Conservation (phyloP, 2,329 filamentous ascomycete genomes). For the Claviceps quebecensis region DNA sequence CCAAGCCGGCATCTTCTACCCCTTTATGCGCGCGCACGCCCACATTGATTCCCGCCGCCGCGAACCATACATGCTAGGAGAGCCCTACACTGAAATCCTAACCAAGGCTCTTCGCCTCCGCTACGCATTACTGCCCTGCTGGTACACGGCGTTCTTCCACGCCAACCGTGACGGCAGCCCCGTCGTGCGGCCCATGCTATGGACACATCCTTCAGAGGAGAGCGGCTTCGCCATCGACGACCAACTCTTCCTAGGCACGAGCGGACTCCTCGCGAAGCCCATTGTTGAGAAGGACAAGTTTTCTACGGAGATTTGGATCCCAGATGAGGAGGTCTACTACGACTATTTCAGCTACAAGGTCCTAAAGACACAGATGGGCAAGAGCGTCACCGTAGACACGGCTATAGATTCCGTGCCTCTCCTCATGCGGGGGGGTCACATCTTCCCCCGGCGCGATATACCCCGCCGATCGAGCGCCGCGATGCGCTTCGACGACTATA, state of each 20-base stretch:
- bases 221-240: slow-evolving; percentile 79
- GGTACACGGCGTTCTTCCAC: slow-evolving; percentile 95
- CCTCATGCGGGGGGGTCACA: slow-evolving; percentile 83
- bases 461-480: slow-evolving; percentile 73
- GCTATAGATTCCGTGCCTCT: slow-evolving; percentile 79
- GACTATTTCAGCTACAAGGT: slow-evolving; percentile 84
- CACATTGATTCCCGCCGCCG: slow-evolving; percentile 92
- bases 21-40: slow-evolving; percentile 93
- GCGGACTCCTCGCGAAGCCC: slow-evolving; percentile 84
- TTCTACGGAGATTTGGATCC: slow-evolving; percentile 68
- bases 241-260: slow-evolving; percentile 81
- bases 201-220: slow-evolving; percentile 77
- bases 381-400: slow-evolving; percentile 54
- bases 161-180: slow-evolving; percentile 72
- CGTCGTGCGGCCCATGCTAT: slow-evolving; percentile 85
- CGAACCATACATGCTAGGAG: slow-evolving; percentile 78
- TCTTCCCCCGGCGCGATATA: slow-evolving; percentile 79
- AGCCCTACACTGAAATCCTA: slow-evolving; percentile 76
- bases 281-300: slow-evolving; percentile 64
- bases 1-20: slow-evolving; percentile 91
- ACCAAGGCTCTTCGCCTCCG: slow-evolving; percentile 76
- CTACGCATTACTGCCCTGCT: slow-evolving; percentile 78
- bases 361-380: slow-evolving; percentile 55
- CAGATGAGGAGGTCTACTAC: slow-evolving; percentile 81
- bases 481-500: slow-evolving; percentile 94